phyloP scores from a whole-genome alignment of 371 early-diverging fungal genomes.

The Parasitella parasitica region DNA sequence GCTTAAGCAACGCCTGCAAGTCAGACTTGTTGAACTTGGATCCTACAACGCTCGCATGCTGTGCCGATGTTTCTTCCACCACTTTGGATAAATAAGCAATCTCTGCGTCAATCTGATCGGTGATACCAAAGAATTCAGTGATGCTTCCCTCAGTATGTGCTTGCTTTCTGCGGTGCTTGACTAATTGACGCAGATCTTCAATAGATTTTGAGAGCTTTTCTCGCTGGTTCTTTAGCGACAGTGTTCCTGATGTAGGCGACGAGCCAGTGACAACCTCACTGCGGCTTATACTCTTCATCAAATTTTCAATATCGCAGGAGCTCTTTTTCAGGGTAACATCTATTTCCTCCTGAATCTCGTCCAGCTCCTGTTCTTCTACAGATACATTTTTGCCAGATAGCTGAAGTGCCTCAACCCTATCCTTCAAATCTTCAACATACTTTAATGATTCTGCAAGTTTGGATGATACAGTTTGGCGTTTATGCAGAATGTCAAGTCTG shows the following conservation, averaged over 20 bases:
- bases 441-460: conserved; percentile 40
- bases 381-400: conserved; percentile 39
- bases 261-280: conserved; percentile 1
- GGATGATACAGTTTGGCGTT: conserved; percentile 31
- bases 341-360: conserved; percentile 40
- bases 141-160: conserved; percentile 47
- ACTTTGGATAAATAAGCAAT: conserved; percentile 29
- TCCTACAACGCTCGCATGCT: conserved; percentile 34
- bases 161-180: conserved; percentile 37
- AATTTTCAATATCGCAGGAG: conserved; percentile 30
- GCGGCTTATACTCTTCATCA: conserved; percentile 11
- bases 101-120: conserved; percentile 42
- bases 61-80: conserved; percentile 38
- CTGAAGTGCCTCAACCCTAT: conserved; percentile 42
- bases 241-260: conserved; percentile 27
- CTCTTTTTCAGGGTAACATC: conserved; percentile 28
- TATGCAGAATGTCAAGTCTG: conserved; percentile 36
- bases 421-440: conserved; percentile 41
- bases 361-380: conserved; percentile 44
- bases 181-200: conserved; percentile 32
- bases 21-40: conserved; percentile 46
- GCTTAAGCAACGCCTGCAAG: conserved; percentile 45
- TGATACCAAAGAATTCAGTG: conserved; percentile 41
- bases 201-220: conserved; percentile 27
- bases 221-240: conserved; percentile 32